Percentiles rank a stretch among this genome's conserved stretches.
These are phyloP conservation scores for Nidularia pulvinata DNA, from an alignment of 768 basidiomycete species.

Conservation along the genomic window DNA sequence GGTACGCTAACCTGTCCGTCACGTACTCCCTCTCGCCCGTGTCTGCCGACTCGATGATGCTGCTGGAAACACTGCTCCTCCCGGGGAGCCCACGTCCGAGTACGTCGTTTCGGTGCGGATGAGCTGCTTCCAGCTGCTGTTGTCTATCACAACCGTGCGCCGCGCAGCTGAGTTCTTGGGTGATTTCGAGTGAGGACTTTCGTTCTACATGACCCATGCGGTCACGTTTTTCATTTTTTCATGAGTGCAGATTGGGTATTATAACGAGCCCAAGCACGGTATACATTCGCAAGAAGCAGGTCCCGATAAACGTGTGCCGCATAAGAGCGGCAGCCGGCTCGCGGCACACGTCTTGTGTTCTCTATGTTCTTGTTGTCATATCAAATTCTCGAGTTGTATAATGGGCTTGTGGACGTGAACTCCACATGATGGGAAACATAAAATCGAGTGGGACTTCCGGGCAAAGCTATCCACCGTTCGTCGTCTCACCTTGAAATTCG, in stretches of 20 bases:
- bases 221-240: background rate
- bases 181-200: background rate
- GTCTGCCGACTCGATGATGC: background rate
- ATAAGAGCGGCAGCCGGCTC: background rate
- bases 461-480: background rate
- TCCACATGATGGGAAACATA: too few relatives aligned
- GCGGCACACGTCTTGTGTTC: background rate
- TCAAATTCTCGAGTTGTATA: too few relatives aligned
- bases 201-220: background rate
- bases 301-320: background rate
- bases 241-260: background rate
- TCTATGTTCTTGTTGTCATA: background rate
- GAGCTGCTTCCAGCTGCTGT: background rate
- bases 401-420: too few relatives aligned
- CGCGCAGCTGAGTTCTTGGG: background rate
- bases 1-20: background rate
- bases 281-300: background rate
- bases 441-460: too few relatives aligned
- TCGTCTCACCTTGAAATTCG: background rate
- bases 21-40: background rate
- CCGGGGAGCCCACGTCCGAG: background rate
- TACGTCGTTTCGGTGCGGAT: background rate
- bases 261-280: background rate
- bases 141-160: background rate
- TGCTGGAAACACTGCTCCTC: background rate